Conservation (phyloP, 2,329 filamentous ascomycete genomes). For the Apiospora sp. region DNA sequence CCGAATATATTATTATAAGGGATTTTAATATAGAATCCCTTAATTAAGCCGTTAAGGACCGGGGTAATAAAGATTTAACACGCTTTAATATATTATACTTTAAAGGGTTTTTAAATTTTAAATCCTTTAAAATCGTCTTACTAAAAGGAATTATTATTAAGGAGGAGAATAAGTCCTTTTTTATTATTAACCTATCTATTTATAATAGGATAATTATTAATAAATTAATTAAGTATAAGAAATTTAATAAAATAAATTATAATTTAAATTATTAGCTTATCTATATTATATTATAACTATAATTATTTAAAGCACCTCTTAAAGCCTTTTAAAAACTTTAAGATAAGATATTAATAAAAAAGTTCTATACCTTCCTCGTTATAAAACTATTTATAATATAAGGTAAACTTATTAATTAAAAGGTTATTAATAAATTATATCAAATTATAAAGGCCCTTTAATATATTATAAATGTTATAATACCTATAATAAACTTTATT, state of each 20-base stretch:
- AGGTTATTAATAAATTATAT: too few relatives aligned
- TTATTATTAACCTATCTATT: not conserved
- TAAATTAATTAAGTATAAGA: not conserved
- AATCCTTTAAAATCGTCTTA: not conserved
- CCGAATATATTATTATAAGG: not conserved
- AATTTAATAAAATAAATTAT: not conserved
- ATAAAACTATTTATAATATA: too few relatives aligned
- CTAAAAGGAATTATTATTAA: not conserved
- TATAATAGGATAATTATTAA: not conserved
- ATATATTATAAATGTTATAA: too few relatives aligned
- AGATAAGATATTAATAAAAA: not conserved
- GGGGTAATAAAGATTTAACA: not conserved
- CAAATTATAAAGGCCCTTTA: too few relatives aligned
- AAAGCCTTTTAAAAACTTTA: not conserved
- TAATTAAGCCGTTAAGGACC: not conserved
- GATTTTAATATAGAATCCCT: not conserved
- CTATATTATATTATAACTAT: not conserved
- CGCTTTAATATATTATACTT: fast-evolving
- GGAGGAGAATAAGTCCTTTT: fast-evolving
- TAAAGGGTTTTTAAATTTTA: not conserved
- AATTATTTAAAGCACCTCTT: fast-evolving
- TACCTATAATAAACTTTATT: too few relatives aligned
- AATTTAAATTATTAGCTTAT: not conserved
- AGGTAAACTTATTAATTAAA: too few relatives aligned
- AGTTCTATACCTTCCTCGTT: too few relatives aligned